Base-by-base conservation (phyloP, 352 stramenopile species). In the Phytophthora palmivora region DNA sequence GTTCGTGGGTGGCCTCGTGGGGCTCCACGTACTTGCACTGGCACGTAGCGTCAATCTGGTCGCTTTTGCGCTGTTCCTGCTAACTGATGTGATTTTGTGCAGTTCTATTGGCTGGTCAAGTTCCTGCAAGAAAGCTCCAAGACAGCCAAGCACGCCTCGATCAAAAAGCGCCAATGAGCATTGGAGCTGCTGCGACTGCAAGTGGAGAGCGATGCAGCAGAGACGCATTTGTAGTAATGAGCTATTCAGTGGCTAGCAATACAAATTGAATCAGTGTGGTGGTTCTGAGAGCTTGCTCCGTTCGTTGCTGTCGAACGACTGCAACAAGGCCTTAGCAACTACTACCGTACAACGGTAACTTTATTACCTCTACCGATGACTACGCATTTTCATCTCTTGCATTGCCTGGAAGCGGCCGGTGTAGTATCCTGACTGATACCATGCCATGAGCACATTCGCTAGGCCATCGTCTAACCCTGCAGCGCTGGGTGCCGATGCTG, bases 341-440 rank as follows among this genome's bases (percentile, higher is more conserved):
- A n/a, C n/a, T n/a, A n/a, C n/a, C n/a, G n/a, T n/a, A n/a, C n/a
- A n/a, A n/a, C n/a, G n/a, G n/a, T n/a, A n/a, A n/a, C n/a, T n/a
- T n/a, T n/a, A n/a, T n/a, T n/a, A n/a, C n/a, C n/a, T n/a, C 48
- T 76, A 78, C 46, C 47, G 72, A 18, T 21, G 56, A 6, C 63
- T 37, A 39, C 51, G 72, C 42, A 65, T 46, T 33, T 78, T 84
- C 78, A 90, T 91, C 58, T 93, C 84, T 54, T 91, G 84, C 45
- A 89, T 84, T 4, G 82, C 82, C 71, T 92, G 81, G 58, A 87
- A 93, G 39, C 84, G 75, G 6, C 84, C 84, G 1, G 84, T 92
- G 52, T 90, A 91, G 62, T 93, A 95, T 46, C 84, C 87, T 15
- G 82, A 92, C 53, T 93, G 84, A 69, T 93, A 95, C 84, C 87